These are phyloP conservation scores for Carallia brachiata DNA, from an alignment of 345 rosid genomes.

Conservation along the genomic window DNA sequence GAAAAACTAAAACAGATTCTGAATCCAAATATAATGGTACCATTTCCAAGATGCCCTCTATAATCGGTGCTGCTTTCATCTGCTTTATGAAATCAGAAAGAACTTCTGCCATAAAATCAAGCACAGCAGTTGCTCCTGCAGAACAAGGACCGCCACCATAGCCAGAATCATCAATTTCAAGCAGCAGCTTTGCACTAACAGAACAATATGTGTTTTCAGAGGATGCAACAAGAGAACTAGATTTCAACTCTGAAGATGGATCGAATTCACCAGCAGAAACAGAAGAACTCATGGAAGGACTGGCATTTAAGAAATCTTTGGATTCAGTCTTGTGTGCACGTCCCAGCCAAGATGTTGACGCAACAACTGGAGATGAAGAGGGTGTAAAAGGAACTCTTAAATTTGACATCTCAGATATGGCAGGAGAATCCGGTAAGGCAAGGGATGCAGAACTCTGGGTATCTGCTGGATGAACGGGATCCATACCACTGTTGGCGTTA, in stretches of 20 bases:
- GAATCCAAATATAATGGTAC: constrained; percentile 86
- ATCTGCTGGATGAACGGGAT: constrained; percentile 49
- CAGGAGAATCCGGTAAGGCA: constrained; percentile 61
- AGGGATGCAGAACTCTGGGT: constrained; percentile 65
- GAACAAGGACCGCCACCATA: constrained; percentile 99
- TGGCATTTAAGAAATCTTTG: constrained; percentile 39
- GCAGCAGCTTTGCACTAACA: constrained; percentile 67
- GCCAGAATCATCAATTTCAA: constrained; percentile 89
- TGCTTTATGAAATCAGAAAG: constrained; percentile 89
- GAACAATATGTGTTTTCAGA: constrained; percentile 50
- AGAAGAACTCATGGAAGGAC: constrained; percentile 71
- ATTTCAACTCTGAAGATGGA: constrained; percentile 65
- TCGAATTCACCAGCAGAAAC: constrained; percentile 61
- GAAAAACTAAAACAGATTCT: constrained; percentile 83
- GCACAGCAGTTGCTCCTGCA: constrained; percentile 91
- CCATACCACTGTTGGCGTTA: constrained; percentile 33
- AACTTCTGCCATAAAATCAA: constrained; percentile 97
- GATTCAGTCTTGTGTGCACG: constrained; percentile 56
- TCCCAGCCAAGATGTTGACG: constrained; percentile 79
- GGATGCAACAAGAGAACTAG: constrained; percentile 53
- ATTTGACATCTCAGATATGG: constrained; percentile 75
- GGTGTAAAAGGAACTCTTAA: constrained; percentile 51
- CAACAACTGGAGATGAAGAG: constrained; percentile 69
- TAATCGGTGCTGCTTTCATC: constrained; percentile 73
- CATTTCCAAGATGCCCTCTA: constrained; percentile 85